A percentile compares a stretch with the other conserved stretches of the same genome.
Evolutionary conservation across 306 rosid species (phyloP).

Genomic region (Glycine soja): DNA sequence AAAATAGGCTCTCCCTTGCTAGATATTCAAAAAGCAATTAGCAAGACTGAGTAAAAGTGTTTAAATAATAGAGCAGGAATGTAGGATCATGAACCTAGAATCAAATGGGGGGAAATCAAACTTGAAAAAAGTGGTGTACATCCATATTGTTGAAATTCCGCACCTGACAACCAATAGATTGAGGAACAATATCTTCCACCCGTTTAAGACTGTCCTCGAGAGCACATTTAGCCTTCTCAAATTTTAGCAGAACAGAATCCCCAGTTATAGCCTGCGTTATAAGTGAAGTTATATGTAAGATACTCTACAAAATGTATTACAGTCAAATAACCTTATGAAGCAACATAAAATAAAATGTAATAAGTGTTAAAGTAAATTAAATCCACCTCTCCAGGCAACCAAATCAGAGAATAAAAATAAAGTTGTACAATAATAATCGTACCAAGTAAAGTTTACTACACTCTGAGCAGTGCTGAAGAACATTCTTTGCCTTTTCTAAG

Average conservation of each 20-base stretch:
- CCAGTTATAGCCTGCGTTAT: constrained; percentile 80
- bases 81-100: constrained; percentile 7
- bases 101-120: neutral
- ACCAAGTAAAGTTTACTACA: constrained; percentile 91
- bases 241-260: constrained; percentile 78
- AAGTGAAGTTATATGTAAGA: constrained; percentile 23
- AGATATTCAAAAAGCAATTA: constrained; percentile 11
- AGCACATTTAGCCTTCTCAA: constrained; percentile 75
- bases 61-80: constrained; percentile 11
- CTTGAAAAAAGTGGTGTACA: constrained; percentile 19
- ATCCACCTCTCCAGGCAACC: neutral
- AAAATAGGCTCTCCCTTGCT: constrained; percentile 4
- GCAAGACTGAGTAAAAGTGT: neutral
- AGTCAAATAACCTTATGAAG: constrained; percentile 24
- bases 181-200: constrained; percentile 85
- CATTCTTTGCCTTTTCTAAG: constrained; percentile 75
- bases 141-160: constrained; percentile 4
- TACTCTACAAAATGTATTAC: constrained; percentile 5
- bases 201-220: constrained; percentile 74
- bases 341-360: neutral
- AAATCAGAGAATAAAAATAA: constrained; percentile 9
- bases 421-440: constrained; percentile 28
- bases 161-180: constrained; percentile 82
- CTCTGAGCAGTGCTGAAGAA: constrained; percentile 85
- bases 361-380: constrained; percentile 3